These are phyloP conservation scores for Westerdykella aurantiaca DNA, from an alignment of 2,329 filamentous ascomycete species.

Conservation along the genomic window DNA sequence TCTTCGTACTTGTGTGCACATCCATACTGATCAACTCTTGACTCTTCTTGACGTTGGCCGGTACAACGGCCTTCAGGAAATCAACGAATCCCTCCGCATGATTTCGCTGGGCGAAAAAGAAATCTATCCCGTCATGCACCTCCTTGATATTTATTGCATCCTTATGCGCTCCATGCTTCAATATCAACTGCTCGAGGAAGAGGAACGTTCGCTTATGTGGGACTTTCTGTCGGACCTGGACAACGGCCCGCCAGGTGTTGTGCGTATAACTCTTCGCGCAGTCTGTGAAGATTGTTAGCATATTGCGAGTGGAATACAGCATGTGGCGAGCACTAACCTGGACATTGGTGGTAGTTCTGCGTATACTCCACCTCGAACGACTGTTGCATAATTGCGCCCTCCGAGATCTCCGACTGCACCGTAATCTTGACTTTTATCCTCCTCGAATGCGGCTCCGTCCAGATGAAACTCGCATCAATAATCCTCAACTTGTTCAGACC, in stretches of 20 bases:
- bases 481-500: constrained; percentile 87
- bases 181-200: constrained; percentile 85
- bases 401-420: constrained; percentile 66
- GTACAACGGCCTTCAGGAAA: constrained; percentile 76
- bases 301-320: neutral
- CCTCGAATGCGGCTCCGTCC: constrained; percentile 95
- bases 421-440: constrained; percentile 93
- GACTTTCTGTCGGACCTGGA: constrained; percentile 96
- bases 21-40: constrained; percentile 92
- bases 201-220: constrained; percentile 85
- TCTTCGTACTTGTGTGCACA: constrained; percentile 81
- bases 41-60: constrained; percentile 74
- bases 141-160: constrained; percentile 99
- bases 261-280: constrained; percentile 94
- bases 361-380: constrained; percentile 92
- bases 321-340: constrained; percentile 49
- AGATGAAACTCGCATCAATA: constrained; percentile 93
- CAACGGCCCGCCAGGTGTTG: constrained; percentile 88
- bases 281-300: neutral
- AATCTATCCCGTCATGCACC: constrained; percentile 90
- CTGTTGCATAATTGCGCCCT: constrained; percentile 75
- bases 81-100: constrained; percentile 90
- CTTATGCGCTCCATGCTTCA: constrained; percentile 75
- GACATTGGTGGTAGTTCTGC: constrained; percentile 86
- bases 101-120: constrained; percentile 85